Conservation (phyloP, 1,139 yeast genomes). For the Geotrichum carabidarum region DNA sequence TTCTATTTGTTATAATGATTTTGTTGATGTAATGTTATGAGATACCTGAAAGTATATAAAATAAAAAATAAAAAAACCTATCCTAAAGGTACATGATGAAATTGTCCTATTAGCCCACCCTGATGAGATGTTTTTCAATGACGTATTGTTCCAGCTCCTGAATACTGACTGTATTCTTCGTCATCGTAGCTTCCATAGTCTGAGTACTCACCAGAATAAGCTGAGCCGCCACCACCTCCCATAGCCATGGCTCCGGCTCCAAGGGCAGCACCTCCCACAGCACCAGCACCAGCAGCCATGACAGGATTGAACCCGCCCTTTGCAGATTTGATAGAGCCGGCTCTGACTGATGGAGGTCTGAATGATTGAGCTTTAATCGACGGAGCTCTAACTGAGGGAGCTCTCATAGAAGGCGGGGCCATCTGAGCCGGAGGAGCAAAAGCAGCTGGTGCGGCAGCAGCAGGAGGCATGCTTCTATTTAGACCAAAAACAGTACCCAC, state of each 20-base stretch:
- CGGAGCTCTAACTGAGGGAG: slow-evolving; percentile 13
- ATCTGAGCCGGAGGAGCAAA: slow-evolving; percentile 21
- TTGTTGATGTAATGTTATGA: no score
- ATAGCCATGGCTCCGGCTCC: slow-evolving; percentile 14
- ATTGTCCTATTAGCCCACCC: no score
- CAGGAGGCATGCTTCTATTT: slow-evolving; percentile 19
- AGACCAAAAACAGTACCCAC: slow-evolving; percentile 31
- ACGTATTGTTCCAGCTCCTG: no score
- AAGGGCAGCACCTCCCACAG: slow-evolving; percentile 14
- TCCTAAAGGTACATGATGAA: no score
- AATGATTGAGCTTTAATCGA: slow-evolving; percentile 6
- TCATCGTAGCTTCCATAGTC: slow-evolving; percentile 1
- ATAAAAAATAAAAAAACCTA: no score
- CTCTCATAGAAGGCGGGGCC: slow-evolving; percentile 25
- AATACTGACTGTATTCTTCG: no score
- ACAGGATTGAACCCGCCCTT: slow-evolving; percentile 6
- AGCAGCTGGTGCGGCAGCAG: slow-evolving; percentile 26
- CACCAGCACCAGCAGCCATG: slow-evolving; percentile 15
- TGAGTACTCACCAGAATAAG: background rate
- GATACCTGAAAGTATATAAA: no score
- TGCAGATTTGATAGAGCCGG: slow-evolving; percentile 2
- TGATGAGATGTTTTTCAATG: no score
- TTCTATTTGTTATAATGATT: no score
- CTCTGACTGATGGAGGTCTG: slow-evolving; percentile 8
- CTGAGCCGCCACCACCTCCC: background rate